Base-by-base conservation (phyloP, 306 rosid genomes). In the Myrica gale region DNA sequence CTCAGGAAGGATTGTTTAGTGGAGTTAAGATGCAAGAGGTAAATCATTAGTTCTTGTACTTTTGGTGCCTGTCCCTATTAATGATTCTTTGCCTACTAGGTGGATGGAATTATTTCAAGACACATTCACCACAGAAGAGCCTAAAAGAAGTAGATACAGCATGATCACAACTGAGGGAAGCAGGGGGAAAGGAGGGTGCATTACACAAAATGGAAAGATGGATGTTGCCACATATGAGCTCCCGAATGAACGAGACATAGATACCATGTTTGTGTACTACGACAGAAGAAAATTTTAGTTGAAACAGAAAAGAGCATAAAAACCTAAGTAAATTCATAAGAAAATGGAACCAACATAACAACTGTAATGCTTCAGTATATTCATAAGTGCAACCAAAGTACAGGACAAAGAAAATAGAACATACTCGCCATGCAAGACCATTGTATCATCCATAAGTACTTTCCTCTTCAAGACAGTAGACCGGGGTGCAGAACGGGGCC, bases 381-480 rank as follows among this genome's bases (percentile, higher is more conserved):
- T 17, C 66, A 74, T 20, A 17, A 63, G 60, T 13, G 53, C 54
- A 74, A 78, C 53, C 53, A 66, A 81, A 74, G 62, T 46, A 73
- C 47, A 53, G 68, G 76, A 67, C 73, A 78, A 42, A 23, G 54
- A 74, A 78, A 79, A 60, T 52, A 72, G 44, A 75, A 92, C 99
- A 81, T 92, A 96, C 99, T 96, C 99, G 88, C 99, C 99, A 76
- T 96, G 93, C 87, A 96, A 83, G 83, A 96, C 98, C 99, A 96
- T 96, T 77, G 83, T 83, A 75, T 90, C 98, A 83, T 96, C 99
- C 93, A 91, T 84, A 68, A 87, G 91, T 82, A 96, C 98, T 91
- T 96, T 96, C 89, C 97, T 88, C 88, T 92, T 96, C 71, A 84
- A 69, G 60, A 84, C 82, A 86, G 82, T 85, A 77, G 85, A 73